Conservation (phyloP, 192 early-diverging fungal genomes). For the Linnemannia exigua region DNA sequence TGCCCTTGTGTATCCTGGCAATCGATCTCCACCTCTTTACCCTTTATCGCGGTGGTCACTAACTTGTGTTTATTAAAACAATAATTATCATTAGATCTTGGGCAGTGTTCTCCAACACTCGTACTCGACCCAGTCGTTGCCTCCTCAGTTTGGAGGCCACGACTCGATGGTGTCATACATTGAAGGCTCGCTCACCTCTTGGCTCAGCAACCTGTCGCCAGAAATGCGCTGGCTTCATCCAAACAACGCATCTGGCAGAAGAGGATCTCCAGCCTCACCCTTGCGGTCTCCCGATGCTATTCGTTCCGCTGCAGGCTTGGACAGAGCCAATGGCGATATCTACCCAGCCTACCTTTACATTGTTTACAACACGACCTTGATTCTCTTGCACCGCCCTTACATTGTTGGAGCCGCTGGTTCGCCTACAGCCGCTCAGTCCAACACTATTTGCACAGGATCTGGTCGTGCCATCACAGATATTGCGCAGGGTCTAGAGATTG, state of each 20-base stretch:
- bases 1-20: background rate
- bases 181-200: conserved; percentile 54
- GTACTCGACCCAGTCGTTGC: conserved; percentile 51
- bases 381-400: conserved; percentile 65
- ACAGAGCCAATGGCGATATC: conserved; percentile 25
- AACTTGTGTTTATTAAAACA: background rate
- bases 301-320: background rate
- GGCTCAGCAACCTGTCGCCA: conserved; percentile 48
- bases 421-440: conserved; percentile 48
- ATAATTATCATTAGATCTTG: conserved; percentile 21
- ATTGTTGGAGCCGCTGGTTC: conserved; percentile 58
- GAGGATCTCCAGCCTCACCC: conserved; percentile 26
- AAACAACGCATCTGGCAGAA: background rate
- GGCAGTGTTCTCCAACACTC: conserved; percentile 51
- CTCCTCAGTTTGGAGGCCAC: conserved; percentile 52
- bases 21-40: background rate
- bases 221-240: conserved; percentile 53
- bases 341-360: conserved; percentile 55
- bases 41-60: background rate
- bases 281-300: conserved; percentile 19
- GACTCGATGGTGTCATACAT: conserved; percentile 52
- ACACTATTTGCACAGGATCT: conserved; percentile 52
- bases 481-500: conserved; percentile 38
- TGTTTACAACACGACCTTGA: conserved; percentile 60
- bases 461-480: conserved; percentile 55